These are phyloP conservation scores for Boletus rex-veris DNA, from an alignment of 768 basidiomycete species.

Conservation along the genomic window DNA sequence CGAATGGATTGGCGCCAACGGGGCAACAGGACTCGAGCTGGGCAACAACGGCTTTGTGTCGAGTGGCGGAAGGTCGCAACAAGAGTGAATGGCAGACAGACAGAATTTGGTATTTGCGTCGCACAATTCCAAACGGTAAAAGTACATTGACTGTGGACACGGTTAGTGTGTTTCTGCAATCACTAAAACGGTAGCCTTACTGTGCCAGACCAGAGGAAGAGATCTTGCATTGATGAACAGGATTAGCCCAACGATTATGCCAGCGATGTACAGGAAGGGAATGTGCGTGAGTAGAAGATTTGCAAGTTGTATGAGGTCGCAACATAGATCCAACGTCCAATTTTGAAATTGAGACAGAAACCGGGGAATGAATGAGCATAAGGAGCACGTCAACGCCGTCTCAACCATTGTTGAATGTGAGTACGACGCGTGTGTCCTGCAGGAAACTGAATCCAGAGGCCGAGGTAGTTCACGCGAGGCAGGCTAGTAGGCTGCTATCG, in stretches of 20 bases:
- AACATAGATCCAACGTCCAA: background rate
- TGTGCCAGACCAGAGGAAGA: conserved; percentile 13
- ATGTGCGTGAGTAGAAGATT: background rate
- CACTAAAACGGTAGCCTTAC: conserved; percentile 3
- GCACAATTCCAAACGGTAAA: conserved; percentile 10
- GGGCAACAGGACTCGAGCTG: conserved; percentile 15
- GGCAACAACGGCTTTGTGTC: conserved; percentile 9
- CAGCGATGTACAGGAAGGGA: background rate
- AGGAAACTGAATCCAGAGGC: background rate
- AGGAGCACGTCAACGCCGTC: background rate
- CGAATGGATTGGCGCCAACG: conserved; percentile 15
- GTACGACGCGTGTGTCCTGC: background rate
- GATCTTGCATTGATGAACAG: conserved; percentile 13
- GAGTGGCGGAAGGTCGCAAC: conserved; percentile 5
- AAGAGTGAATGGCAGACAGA: conserved; percentile 6
- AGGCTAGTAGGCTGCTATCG: no score
- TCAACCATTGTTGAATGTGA: background rate
- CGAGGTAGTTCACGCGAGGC: background rate
- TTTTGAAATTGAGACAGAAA: background rate
- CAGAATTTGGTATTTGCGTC: conserved; percentile 6
- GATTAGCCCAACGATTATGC: conserved; percentile 1
- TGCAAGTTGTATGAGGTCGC: background rate
- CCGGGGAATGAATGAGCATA: conserved; percentile 4
- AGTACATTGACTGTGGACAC: conserved; percentile 4
- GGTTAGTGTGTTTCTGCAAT: background rate